Conservation (phyloP, 129 eudicot species). For the Pseudognaphalium luteoalbum region DNA sequence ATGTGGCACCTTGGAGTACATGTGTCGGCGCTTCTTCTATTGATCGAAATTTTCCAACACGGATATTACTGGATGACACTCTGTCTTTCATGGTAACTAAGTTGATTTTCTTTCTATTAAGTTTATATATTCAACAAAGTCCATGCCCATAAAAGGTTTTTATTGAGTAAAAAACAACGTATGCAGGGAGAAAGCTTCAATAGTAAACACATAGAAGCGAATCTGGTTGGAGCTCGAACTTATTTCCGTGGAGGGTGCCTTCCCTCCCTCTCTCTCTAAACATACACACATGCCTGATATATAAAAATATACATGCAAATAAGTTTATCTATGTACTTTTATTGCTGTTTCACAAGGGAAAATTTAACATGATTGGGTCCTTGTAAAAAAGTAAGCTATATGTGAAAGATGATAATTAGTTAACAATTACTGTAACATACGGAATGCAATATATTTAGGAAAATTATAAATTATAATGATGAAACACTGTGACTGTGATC, state of each 20-base stretch:
- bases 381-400: no score
- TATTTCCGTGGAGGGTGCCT: constrained; percentile 55
- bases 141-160: neutral
- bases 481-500: no score
- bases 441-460: no score
- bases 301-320: no score
- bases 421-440: no score
- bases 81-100: constrained; percentile 41
- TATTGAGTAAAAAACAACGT: neutral
- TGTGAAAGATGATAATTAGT: no score
- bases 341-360: no score
- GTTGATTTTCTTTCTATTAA: neutral
- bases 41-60: constrained; percentile 68
- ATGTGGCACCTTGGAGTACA: constrained; percentile 78
- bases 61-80: constrained; percentile 37
- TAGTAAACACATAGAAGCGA: constrained; percentile 39
- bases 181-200: constrained; percentile 75
- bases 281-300: no score
- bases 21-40: constrained; percentile 66
- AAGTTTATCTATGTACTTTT: no score
- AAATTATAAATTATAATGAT: no score
- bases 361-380: no score
- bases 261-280: constrained; percentile 15
- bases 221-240: constrained; percentile 39
- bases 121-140: neutral